Evolutionary conservation across 2,329 filamentous ascomycete genomes (phyloP), one percentile per base, ranked within the genome.

Genomic region (Neonectria hederae): DNA sequence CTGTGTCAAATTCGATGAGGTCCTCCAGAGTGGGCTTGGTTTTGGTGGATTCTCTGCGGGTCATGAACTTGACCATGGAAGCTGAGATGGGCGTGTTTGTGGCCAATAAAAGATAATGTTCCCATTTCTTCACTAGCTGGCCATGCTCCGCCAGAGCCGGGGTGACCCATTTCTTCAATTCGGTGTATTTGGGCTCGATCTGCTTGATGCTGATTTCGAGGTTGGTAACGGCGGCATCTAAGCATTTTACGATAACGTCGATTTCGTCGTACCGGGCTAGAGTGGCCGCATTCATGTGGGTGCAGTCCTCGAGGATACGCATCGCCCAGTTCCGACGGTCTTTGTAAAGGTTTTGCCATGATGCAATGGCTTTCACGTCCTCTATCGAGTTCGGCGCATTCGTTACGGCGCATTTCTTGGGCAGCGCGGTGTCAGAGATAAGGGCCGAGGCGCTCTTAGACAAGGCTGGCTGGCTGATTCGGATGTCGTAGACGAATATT

Each of bases 401-500:
- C 66, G 90, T 87, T 46, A 87, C 79, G 58, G 84, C 82, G 83
- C 79, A 91, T 69, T 81, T 84, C 63, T 82, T 83, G 38, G 85
- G 87, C 35, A 83, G 74, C 49, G 86, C 82, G 65, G 83, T 72
- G 61, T 88, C 84, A 72, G 81, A 79, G 65, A 83, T 76, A 58
- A 83, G 77, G 19, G 79, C 79, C 19, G 82, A 78, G 7, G 82
- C 75, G 51, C 79, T 76, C 40, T 79, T 80, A 8, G 84, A 73
- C 55, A 86, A 82, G 53, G 84, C 80, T 54, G 87, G 79, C 68
- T 90, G 85, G 68, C 91, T 89, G 72, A 91, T 88, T 70, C 90
- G 89, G 66, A 94, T 91, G 79, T 97, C 94, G 80, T 97, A 99
- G 56, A 98, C 88, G 77, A 92, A 98, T 62, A 99, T 89, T 77